These are phyloP conservation scores for Dendrobium chrysotoxum DNA, from an alignment of 106 monocot species.

Conservation along the genomic window DNA sequence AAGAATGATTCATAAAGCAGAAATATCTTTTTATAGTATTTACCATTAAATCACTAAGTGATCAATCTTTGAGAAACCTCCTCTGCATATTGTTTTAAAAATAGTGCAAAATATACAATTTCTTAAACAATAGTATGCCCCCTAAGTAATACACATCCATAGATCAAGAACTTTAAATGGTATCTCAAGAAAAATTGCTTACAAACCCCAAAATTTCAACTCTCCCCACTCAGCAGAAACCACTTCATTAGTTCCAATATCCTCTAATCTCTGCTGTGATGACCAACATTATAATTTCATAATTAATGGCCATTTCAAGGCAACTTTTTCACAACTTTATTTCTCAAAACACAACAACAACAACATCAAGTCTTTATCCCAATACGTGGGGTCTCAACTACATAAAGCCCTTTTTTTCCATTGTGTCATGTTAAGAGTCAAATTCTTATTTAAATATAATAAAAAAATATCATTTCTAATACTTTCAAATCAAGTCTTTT, in stretches of 20 bases:
- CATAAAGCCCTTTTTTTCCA: no score
- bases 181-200: not conserved
- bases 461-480: no score
- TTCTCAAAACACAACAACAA: no score
- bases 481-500: no score
- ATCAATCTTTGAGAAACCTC: not conserved
- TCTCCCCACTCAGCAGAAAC: not conserved
- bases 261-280: not conserved
- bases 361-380: no score
- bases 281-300: not conserved
- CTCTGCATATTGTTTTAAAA: slow-evolving; percentile 1
- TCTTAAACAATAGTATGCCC: not conserved
- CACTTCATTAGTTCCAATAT: not conserved
- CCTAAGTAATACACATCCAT: not conserved
- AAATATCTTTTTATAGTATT: not conserved
- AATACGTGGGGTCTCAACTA: no score
- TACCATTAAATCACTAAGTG: not conserved
- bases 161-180: not conserved
- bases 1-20: not conserved
- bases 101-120: not conserved
- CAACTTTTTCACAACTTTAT: no score
- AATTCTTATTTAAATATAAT: no score
- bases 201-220: not conserved
- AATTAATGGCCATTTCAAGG: no score
- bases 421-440: no score